Conservation (phyloP, 2,329 filamentous ascomycete genomes). For the Scolecobasidium constrictum region DNA sequence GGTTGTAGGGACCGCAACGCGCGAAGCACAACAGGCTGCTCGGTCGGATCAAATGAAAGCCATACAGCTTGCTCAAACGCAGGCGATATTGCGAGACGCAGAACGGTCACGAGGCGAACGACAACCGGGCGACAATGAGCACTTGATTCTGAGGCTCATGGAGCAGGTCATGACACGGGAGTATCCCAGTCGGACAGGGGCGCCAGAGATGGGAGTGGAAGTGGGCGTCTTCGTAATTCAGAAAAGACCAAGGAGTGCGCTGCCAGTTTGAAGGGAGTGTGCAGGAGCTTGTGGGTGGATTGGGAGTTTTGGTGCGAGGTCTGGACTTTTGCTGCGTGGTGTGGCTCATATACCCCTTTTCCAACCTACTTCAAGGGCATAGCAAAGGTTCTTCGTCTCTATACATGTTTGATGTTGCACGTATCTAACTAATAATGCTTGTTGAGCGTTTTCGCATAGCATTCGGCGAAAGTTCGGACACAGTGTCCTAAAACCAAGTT, state of each 20-base stretch:
- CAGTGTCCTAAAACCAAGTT: no score
- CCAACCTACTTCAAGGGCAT: no score
- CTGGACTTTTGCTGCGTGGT: no score
- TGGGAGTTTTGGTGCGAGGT: no score
- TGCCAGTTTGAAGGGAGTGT: no score
- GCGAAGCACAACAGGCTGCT: conserved; percentile 5
- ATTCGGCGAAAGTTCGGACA: no score
- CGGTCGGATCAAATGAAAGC: conserved; percentile 27
- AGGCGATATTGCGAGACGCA: conserved; percentile 36
- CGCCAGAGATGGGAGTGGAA: conserved; percentile 35
- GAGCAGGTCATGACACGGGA: conserved; percentile 44
- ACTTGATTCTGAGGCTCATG: conserved; percentile 41
- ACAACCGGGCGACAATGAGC: conserved; percentile 2
- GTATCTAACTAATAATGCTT: no score
- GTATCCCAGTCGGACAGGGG: conserved; percentile 31
- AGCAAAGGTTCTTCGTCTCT: no score
- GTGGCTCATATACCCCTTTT: no score
- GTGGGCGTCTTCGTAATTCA: conserved; percentile 36
- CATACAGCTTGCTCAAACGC: conserved; percentile 24
- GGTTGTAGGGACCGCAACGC: conserved; percentile 14
- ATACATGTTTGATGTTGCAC: no score
- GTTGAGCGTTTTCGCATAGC: no score
- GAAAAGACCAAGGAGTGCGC: conserved; percentile 14
- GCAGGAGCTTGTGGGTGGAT: no score
- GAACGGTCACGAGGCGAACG: conserved; percentile 26